Evolutionary conservation across 441 rosid species (phyloP).

Genomic region (Arabidopsis lyrata): DNA sequence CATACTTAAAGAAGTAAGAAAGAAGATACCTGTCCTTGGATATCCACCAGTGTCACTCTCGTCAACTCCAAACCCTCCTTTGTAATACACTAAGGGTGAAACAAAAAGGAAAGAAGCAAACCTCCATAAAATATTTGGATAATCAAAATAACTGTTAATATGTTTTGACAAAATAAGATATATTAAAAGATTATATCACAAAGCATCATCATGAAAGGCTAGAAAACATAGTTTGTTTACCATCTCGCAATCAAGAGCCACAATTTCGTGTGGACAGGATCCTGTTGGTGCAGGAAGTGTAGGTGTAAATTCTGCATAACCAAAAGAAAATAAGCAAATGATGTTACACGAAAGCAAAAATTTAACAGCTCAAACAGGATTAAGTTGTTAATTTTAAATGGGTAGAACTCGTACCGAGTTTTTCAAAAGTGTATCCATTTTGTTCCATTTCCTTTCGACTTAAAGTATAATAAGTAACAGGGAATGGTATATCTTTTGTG

Average conservation of each 20-base stretch:
- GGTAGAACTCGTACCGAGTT: constrained; percentile 54
- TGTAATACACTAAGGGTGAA: constrained; percentile 71
- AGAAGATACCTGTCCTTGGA: constrained; percentile 74
- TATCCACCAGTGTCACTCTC: constrained; percentile 86
- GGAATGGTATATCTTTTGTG: constrained; percentile 77
- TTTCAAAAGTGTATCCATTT: constrained; percentile 75
- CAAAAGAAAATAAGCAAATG: constrained; percentile 32
- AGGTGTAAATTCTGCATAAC: constrained; percentile 62
- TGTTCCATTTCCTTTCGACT: constrained; percentile 76
- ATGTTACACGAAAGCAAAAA: constrained; percentile 27
- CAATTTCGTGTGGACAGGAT: constrained; percentile 57
- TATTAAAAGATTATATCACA: constrained; percentile 11
- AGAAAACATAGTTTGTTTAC: constrained; percentile 47
- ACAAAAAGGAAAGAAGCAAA: constrained; percentile 24
- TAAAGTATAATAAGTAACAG: constrained; percentile 75
- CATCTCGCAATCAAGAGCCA: constrained; percentile 99
- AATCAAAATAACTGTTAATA: neutral
- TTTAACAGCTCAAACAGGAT: constrained; percentile 25
- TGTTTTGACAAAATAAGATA: neutral
- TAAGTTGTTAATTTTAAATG: neutral
- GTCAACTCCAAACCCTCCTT: constrained; percentile 90
- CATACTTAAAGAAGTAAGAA: constrained; percentile 9
- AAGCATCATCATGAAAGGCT: constrained; percentile 4
- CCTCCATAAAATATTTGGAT: neutral
- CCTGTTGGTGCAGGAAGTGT: constrained; percentile 78